phyloP scores from a whole-genome alignment of 176 grass and related monocot species.

The Triticum dicoccoides region DNA sequence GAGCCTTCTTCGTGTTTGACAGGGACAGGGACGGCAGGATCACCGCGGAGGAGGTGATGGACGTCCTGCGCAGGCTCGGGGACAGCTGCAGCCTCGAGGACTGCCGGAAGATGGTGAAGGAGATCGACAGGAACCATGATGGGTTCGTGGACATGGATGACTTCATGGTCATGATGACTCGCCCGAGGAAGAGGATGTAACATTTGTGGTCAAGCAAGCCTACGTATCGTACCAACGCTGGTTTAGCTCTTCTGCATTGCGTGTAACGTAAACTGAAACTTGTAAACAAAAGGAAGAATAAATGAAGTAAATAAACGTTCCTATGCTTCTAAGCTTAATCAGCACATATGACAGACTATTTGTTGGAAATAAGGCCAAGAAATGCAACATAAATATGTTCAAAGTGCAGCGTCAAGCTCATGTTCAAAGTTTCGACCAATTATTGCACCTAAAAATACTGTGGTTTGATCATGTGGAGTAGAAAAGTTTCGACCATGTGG shows the following conservation, averaged over 20 bases:
- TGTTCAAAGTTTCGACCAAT: too few species aligned
- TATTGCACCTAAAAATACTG: too few species aligned
- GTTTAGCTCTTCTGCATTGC: not conserved
- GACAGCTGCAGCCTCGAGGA: conserved; percentile 45
- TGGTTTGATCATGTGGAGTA: too few species aligned
- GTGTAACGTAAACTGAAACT: not conserved
- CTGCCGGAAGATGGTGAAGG: conserved; percentile 55
- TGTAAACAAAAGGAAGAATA: not conserved
- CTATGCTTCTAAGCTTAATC: not conserved
- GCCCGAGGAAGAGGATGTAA: conserved; percentile 45
- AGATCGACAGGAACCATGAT: conserved; percentile 48
- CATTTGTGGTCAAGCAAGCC: not conserved
- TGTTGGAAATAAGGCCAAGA: not conserved
- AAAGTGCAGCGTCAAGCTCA: too few species aligned
- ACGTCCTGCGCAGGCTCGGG: conserved; percentile 46
- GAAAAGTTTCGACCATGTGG: too few species aligned
- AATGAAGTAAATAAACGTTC: not conserved
- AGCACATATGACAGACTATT: not conserved
- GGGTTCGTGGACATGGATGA: conserved; percentile 74
- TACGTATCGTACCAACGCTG: not conserved
- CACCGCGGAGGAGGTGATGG: conserved; percentile 53
- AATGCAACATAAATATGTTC: not conserved
- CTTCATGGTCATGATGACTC: conserved; percentile 87
- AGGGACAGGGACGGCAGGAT: conserved; percentile 52
- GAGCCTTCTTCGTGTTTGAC: conserved; percentile 69